A percentile compares a stretch with the other conserved stretches of the same genome.
Conservation (phyloP, 352 stramenopile genomes). For the Phytophthora rubi region DNA sequence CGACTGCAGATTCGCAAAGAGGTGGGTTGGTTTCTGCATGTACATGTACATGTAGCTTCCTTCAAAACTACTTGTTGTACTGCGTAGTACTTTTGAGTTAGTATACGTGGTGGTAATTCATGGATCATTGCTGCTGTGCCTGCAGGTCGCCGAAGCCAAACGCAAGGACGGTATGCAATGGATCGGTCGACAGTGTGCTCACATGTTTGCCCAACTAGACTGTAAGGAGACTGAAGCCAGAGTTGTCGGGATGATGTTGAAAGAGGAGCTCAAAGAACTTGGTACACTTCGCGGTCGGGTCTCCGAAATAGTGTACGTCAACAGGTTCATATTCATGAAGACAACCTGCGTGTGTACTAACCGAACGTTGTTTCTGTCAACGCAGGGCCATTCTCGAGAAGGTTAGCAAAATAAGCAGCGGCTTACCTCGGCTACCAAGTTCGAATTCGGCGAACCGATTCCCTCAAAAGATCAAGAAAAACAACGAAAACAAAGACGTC, state of each 20-base stretch:
- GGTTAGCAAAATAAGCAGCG: background rate
- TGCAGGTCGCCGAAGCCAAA: conserved; percentile 44
- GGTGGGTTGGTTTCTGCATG: conserved; percentile 17
- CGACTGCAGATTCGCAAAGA: conserved; percentile 33
- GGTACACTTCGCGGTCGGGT: conserved; percentile 19
- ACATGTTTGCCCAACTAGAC: conserved; percentile 68
- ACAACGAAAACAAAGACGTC: background rate
- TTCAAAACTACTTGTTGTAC: background rate
- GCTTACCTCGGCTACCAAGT: conserved; percentile 15
- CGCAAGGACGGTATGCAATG: conserved; percentile 57
- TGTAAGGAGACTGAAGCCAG: conserved; percentile 59
- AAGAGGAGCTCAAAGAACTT: conserved; percentile 41
- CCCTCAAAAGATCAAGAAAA: background rate
- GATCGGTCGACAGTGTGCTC: conserved; percentile 64
- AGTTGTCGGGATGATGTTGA: conserved; percentile 39
- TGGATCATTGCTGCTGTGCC: conserved; percentile 2
- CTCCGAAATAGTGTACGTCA: conserved; percentile 23
- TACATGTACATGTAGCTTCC: background rate
- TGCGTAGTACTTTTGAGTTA: too few relatives aligned
- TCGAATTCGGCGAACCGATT: conserved; percentile 3
- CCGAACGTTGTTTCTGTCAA: background rate
- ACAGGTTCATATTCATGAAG: background rate
- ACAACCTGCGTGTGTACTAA: background rate
- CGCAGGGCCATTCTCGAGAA: conserved; percentile 13
- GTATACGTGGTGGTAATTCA: background rate